phyloP scores from a whole-genome alignment of 192 early-diverging fungal species.

The Coemansia asiatica region DNA sequence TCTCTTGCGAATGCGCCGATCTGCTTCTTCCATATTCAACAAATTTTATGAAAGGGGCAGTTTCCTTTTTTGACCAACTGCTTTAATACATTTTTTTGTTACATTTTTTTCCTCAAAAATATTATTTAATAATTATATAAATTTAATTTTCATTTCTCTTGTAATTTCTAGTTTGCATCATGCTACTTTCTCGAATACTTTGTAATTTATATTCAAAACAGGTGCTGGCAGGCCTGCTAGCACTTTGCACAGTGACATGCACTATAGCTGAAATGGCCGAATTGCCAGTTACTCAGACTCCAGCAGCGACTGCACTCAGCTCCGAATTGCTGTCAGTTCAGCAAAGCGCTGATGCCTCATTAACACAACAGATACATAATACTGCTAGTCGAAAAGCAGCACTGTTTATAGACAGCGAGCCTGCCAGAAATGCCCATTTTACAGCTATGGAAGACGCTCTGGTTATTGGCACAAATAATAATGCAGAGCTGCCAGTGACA shows the following conservation, averaged over 20 bases:
- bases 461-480: background rate
- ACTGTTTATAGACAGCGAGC: background rate
- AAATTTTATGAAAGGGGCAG: constrained; percentile 7
- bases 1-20: constrained; percentile 26
- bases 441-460: background rate
- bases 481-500: background rate
- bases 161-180: background rate
- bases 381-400: background rate
- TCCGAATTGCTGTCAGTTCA: background rate
- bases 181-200: constrained; percentile 1
- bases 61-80: background rate
- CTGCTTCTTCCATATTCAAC: constrained; percentile 13
- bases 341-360: background rate
- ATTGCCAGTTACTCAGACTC: background rate
- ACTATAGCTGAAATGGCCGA: background rate
- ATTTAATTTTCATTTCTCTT: no score
- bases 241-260: background rate
- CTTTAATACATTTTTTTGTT: background rate
- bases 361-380: background rate
- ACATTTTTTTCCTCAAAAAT: background rate
- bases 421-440: background rate
- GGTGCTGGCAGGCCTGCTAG: background rate
- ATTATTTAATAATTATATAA: background rate
- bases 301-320: background rate
- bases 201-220: background rate